Evolutionary conservation across 2,329 filamentous ascomycete species (phyloP).

Genomic region (Sporothrix globosa): DNA sequence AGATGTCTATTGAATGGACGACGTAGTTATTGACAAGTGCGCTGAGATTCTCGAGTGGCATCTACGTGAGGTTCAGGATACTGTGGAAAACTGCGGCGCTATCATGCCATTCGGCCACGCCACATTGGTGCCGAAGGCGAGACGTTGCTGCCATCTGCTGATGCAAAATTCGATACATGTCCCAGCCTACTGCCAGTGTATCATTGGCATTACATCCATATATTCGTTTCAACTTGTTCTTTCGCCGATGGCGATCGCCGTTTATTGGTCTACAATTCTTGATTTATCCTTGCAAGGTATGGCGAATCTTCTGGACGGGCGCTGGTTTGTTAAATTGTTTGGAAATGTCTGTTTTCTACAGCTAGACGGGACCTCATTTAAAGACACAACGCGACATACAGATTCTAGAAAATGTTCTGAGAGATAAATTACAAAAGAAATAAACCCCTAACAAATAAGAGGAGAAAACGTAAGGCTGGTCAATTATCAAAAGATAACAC

Average conservation of each 20-base stretch:
- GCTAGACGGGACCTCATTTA: too few relatives aligned
- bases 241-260: background rate
- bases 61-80: conserved; percentile 1
- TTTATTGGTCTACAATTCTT: conserved; percentile 2
- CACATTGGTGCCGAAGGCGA: background rate
- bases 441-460: too few relatives aligned
- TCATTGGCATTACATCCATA: background rate
- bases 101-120: conserved; percentile 3
- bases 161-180: background rate
- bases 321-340: background rate
- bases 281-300: conserved; percentile 8
- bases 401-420: too few relatives aligned
- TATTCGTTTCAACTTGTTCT: background rate
- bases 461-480: too few relatives aligned
- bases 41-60: conserved; percentile 3
- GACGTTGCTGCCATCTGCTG: background rate
- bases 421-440: too few relatives aligned
- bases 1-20: conserved; percentile 14
- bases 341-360: conserved; percentile 11
- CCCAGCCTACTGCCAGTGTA: too few relatives aligned
- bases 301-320: conserved; percentile 2
- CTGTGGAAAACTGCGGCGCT: background rate
- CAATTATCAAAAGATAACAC: too few relatives aligned
- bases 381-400: too few relatives aligned
- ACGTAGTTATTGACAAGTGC: background rate